Conservation (phyloP, 805 yeast genomes). For the Suhomyces tanzawaensis region DNA sequence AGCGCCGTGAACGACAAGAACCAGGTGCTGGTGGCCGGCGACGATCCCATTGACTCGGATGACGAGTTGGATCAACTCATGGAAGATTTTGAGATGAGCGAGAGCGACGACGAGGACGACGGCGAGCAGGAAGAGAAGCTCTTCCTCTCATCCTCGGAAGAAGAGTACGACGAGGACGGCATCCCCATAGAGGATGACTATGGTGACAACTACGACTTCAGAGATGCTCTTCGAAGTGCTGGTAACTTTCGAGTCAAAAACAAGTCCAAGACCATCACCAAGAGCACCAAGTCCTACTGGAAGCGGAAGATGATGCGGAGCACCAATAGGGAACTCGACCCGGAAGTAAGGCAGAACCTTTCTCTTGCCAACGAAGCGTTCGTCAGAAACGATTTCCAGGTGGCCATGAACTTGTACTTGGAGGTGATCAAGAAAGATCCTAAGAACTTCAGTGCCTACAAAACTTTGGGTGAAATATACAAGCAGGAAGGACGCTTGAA, state of each 20-base stretch:
- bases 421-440: constrained; percentile 79
- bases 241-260: constrained; percentile 55
- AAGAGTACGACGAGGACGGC: constrained; percentile 27
- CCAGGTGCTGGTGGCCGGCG: constrained; percentile 9
- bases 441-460: constrained; percentile 78
- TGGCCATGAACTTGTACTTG: constrained; percentile 57
- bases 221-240: constrained; percentile 67
- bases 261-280: constrained; percentile 27
- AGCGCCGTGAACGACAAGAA: constrained; percentile 2
- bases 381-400: constrained; percentile 58
- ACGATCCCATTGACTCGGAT: constrained; percentile 19
- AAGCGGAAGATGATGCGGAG: constrained; percentile 35
- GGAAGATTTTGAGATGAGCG: constrained; percentile 7
- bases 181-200: constrained; percentile 30
- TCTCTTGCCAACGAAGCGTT: constrained; percentile 80
- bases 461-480: constrained; percentile 83
- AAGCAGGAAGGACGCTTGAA: constrained; percentile 61
- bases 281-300: constrained; percentile 35
- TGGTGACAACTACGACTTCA: constrained; percentile 47
- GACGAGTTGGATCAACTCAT: constrained; percentile 12
- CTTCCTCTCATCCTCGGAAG: constrained; percentile 22
- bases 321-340: constrained; percentile 53
- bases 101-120: constrained; percentile 10
- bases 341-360: constrained; percentile 64
- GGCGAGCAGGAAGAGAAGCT: constrained; percentile 17